Base-by-base conservation (phyloP, 2,329 filamentous ascomycete genomes). In the Aspergillus brunneoviolaceus region DNA sequence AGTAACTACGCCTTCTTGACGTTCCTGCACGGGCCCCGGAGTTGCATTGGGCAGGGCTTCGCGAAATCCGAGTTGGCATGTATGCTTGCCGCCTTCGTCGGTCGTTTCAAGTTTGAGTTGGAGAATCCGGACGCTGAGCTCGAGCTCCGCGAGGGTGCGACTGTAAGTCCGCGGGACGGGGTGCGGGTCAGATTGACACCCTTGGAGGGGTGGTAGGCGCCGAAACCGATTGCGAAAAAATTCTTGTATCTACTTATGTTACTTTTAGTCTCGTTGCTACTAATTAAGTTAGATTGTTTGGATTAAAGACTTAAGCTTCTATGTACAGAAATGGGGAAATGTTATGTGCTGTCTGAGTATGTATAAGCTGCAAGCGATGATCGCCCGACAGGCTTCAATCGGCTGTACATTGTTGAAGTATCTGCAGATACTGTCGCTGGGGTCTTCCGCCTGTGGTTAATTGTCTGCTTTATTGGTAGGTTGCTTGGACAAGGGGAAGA, bases 61-160 rank as follows among this genome's bases (percentile, higher is more conserved):
- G 90, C 93, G 0, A 89, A 87, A 72, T 86, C 89, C 0, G 94
- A 97, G 80, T 90, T 96, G 75, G 91, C 91, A 9, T 94, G 89
- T 71, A 77, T 97, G 63, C 72, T 97, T 51, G 92, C 92, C 23
- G 83, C 85, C 9, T 87, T 90, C 82, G 83, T 94, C 4, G 92
- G 92, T 1, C 82, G 85, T 42, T 96, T 96, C 66, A 77, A 84
- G 68, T 84, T 87, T 61, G 83, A 88, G 72, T 77, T 87, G 71
- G 87, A 90, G 68, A 85, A 91, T 76, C 80, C 80, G 29, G 77
- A 81, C 56, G 77, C 76, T 50, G 86, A 89, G 66, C 72, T 94
- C 51, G 75, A 84, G 51, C 86, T 96, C 62, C 87, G 87, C 74
- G 84, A 86, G 0, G 86, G 86, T 2, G 82, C 95, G 51, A 96